Conservation (phyloP, 345 rosid genomes). For the Luvunga scandens region DNA sequence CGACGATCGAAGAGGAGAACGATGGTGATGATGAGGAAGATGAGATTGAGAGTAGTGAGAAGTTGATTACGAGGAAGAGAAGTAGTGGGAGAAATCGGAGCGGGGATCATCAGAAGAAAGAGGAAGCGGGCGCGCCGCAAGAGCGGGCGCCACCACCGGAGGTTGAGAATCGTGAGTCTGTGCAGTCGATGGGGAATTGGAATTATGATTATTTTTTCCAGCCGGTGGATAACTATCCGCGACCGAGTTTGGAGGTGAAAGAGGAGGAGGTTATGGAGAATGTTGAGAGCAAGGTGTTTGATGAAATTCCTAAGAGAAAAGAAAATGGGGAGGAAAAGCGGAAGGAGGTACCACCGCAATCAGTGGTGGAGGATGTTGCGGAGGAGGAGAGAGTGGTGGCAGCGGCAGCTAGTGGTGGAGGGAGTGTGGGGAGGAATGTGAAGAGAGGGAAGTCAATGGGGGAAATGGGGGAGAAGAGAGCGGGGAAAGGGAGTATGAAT, state of each 20-base stretch:
- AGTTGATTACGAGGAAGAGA: conserved; percentile 52
- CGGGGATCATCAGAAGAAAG: conserved; percentile 16
- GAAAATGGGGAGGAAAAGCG: conserved; percentile 21
- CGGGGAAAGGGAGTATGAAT: conserved; percentile 26
- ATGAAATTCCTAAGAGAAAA: conserved; percentile 35
- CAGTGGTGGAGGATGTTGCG: not conserved
- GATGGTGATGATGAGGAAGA: conserved; percentile 50
- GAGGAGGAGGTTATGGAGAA: conserved; percentile 26
- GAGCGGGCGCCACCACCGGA: not conserved
- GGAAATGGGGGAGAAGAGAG: conserved; percentile 39
- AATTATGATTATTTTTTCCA: conserved; percentile 44
- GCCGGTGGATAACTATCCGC: conserved; percentile 46
- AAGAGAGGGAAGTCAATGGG: conserved; percentile 39
- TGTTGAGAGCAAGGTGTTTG: conserved; percentile 30
- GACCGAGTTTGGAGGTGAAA: conserved; percentile 53
- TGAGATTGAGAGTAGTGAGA: conserved; percentile 29
- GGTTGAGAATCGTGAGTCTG: conserved; percentile 13
- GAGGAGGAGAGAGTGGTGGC: conserved; percentile 20
- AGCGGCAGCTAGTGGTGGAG: conserved; percentile 8
- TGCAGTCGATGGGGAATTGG: not conserved
- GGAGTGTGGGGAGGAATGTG: conserved; percentile 25
- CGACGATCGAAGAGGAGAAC: conserved; percentile 57
- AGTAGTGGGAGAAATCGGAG: conserved; percentile 40
- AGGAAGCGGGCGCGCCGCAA: not conserved
- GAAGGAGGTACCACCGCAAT: not conserved